Conservation (phyloP, 306 rosid species). For the Crataegus laevigata region DNA sequence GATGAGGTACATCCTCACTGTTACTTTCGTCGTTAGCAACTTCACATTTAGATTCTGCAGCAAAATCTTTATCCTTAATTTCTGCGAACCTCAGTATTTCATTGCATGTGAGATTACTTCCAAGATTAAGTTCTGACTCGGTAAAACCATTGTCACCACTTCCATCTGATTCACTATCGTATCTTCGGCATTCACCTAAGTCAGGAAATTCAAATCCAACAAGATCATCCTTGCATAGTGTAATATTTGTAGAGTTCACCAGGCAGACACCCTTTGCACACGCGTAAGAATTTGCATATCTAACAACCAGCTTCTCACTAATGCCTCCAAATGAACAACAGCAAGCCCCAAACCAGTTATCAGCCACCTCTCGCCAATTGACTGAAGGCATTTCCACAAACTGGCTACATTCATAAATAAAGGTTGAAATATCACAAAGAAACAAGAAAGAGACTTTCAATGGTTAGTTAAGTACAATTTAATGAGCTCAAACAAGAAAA, state of each 20-base stretch:
- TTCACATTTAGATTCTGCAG: slow-evolving; percentile 18
- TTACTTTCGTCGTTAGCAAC: slow-evolving; percentile 18
- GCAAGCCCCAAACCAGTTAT: slow-evolving; percentile 90
- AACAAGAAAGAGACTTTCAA: background rate
- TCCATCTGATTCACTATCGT: slow-evolving; percentile 14
- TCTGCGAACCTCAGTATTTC: slow-evolving; percentile 23
- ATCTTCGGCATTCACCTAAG: slow-evolving; percentile 15
- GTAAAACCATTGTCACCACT: slow-evolving; percentile 7
- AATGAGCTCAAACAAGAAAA: background rate
- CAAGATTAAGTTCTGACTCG: slow-evolving; percentile 20
- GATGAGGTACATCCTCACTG: slow-evolving; percentile 19
- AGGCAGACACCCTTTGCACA: slow-evolving; percentile 61
- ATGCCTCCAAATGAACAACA: slow-evolving; percentile 89
- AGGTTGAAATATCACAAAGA: background rate
- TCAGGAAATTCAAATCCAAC: slow-evolving; percentile 37
- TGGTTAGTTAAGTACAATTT: background rate
- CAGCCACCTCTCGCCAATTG: slow-evolving; percentile 93
- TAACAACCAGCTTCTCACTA: slow-evolving; percentile 81
- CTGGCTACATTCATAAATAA: slow-evolving; percentile 33
- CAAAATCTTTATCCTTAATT: slow-evolving; percentile 27
- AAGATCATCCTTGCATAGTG: slow-evolving; percentile 74
- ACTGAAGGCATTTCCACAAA: slow-evolving; percentile 93
- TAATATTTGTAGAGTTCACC: slow-evolving; percentile 49
- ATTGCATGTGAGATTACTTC: slow-evolving; percentile 10
- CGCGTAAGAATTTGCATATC: slow-evolving; percentile 49